Evolutionary conservation across 2,329 filamentous ascomycete genomes (phyloP), one percentile per base, ranked within the genome.

Genomic region (Aspergillus ochraceoroseus): DNA sequence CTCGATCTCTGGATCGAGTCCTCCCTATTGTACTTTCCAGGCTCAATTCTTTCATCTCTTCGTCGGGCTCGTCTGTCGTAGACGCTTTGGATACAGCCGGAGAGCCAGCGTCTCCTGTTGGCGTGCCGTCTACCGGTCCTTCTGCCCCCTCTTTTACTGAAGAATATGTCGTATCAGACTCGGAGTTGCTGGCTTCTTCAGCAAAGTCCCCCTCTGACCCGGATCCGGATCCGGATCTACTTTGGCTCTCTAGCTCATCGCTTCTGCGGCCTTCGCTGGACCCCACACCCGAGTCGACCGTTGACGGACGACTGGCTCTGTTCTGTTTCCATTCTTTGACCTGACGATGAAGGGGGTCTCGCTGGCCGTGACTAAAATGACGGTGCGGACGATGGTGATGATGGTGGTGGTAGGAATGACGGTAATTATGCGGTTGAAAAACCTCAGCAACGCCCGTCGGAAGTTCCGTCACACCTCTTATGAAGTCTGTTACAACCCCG

Each of bases 401-500:
- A 18, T 33, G 38, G 11, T 26, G 13, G 15, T 34, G 31, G n/a
- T 22, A 14, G 2, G 32, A 28, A 3, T 29, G 34, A 8, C 23
- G 32, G 4, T 42, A 27, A 25, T 44, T 34, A 3, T 29, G 27
- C 11, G 17, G 38, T 2, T 37, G 30, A 15, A 48, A 40, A 4
- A 47, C 38, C 29, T 41, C 32, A 13, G 32, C 22, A 3, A 79
- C 71, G 31, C 78, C 74, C 11, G 72, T 67, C 0, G 79, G 79
- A 30, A 82, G 70, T 55, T 94, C 87, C 1, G 85, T 85, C 27
- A 94, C 74, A 1, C 87, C 86, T 76, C 94, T 84, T 55, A 85
- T 78, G 42, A 95, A 82, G 26, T 77, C 83, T 17, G 83, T 81
- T 32, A 92, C 71, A n/a, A 89, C 90, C 4, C 85, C 84, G n/a